phyloP scores from a whole-genome alignment of 106 monocot genomes.

The Dendrobium chrysotoxum region DNA sequence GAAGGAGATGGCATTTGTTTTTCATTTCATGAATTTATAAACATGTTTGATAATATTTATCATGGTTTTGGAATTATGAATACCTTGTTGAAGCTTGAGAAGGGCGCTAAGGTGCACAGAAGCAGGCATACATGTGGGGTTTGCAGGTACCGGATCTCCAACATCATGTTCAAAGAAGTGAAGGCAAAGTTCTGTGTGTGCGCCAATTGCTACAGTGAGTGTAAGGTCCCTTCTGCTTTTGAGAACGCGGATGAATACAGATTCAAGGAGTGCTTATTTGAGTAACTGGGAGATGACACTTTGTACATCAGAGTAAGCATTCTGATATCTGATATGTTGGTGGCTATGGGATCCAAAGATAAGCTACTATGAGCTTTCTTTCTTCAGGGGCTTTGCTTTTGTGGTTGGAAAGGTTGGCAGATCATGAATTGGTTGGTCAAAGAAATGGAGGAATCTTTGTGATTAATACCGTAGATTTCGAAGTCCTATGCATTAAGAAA shows the following conservation, averaged over 20 bases:
- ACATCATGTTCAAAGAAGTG: slow-evolving; percentile 26
- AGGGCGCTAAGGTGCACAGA: neutral
- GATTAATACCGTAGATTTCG: too few relatives aligned
- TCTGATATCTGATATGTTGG: too few relatives aligned
- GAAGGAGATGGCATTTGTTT: slow-evolving; percentile 8
- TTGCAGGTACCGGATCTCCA: slow-evolving; percentile 18
- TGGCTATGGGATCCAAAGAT: too few relatives aligned
- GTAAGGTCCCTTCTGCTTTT: slow-evolving; percentile 24
- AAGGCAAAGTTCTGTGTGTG: slow-evolving; percentile 19
- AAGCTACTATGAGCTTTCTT: too few relatives aligned
- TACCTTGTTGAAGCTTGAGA: slow-evolving; percentile 26
- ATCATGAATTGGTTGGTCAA: too few relatives aligned
- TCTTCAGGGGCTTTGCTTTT: too few relatives aligned
- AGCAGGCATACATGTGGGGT: slow-evolving; percentile 10
- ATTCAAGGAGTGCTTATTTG: slow-evolving; percentile 18
- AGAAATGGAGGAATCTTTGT: too few relatives aligned
- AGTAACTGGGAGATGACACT: neutral
- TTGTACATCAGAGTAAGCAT: too few relatives aligned
- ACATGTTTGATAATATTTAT: slow-evolving; percentile 18
- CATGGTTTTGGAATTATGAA: slow-evolving; percentile 29
- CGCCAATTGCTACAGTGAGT: slow-evolving; percentile 29
- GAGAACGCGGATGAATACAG: slow-evolving; percentile 17
- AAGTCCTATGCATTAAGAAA: too few relatives aligned
- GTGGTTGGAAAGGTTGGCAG: too few relatives aligned
- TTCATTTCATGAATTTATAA: slow-evolving; percentile 20